phyloP scores from a whole-genome alignment of 1,139 yeast genomes.

The Candida gigantensis region DNA sequence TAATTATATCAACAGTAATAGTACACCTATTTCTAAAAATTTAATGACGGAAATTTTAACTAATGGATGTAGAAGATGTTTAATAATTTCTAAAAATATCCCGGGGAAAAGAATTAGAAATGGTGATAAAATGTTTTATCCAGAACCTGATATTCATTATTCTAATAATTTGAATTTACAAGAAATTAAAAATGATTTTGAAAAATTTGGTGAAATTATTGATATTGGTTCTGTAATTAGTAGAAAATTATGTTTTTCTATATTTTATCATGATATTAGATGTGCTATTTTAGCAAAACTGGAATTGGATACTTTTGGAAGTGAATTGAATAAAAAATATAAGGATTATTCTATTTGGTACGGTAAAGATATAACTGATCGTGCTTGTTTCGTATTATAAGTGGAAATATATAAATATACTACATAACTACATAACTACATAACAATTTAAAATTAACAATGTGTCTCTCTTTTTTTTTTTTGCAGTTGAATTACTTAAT shows the following conservation, averaged over 20 bases:
- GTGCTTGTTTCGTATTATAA: constrained; percentile 32
- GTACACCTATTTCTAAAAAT: constrained; percentile 22
- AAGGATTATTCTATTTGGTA: constrained; percentile 65
- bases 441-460: background rate
- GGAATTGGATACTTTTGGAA: constrained; percentile 34
- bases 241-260: constrained; percentile 58
- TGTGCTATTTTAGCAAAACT: constrained; percentile 67
- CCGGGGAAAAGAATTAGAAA: constrained; percentile 23
- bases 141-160: constrained; percentile 34
- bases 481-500: constrained; percentile 7
- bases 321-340: constrained; percentile 49
- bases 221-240: constrained; percentile 71
- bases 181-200: constrained; percentile 50
- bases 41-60: constrained; percentile 29
- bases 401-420: background rate
- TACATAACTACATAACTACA: background rate
- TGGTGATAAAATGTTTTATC: constrained; percentile 29
- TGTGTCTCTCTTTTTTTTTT: background rate
- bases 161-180: constrained; percentile 30
- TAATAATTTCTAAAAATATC: constrained; percentile 32
- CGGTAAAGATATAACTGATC: constrained; percentile 69
- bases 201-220: constrained; percentile 58
- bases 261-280: constrained; percentile 62
- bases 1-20: too few species aligned
- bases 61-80: constrained; percentile 36